Percentiles rank a stretch among this genome's conserved stretches.
Evolutionary conservation across 306 rosid species (phyloP).

Genomic region (Castanospermum australe): DNA sequence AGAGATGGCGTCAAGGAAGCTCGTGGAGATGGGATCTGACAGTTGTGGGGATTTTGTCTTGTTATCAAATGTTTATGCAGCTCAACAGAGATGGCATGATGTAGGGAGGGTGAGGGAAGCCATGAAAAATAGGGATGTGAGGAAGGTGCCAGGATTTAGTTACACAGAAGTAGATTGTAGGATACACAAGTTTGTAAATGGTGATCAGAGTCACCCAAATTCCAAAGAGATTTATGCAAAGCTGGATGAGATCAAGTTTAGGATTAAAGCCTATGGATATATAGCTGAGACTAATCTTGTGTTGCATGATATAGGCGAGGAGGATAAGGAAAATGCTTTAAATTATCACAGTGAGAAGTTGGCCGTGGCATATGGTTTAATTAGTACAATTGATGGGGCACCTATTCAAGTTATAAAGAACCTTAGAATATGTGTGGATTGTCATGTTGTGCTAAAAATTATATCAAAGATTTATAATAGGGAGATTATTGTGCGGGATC

Average conservation of each 20-base stretch:
- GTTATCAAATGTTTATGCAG: conserved; percentile 83
- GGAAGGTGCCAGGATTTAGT: conserved; percentile 81
- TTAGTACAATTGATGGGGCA: conserved; percentile 61
- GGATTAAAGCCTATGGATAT: conserved; percentile 58
- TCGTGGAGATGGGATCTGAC: conserved; percentile 80
- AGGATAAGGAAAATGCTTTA: conserved; percentile 83
- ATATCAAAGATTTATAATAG: conserved; percentile 59
- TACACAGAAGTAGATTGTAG: conserved; percentile 65
- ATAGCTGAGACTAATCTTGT: conserved; percentile 65
- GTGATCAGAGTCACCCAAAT: conserved; percentile 61
- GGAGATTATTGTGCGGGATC: conserved; percentile 82
- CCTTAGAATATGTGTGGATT: conserved; percentile 83
- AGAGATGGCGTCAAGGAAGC: conserved; percentile 61
- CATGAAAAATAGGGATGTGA: conserved; percentile 73
- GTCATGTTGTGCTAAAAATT: conserved; percentile 76
- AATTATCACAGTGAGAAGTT: conserved; percentile 86
- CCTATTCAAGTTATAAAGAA: conserved; percentile 83
- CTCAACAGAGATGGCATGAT: conserved; percentile 77
- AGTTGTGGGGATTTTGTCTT: conserved; percentile 86
- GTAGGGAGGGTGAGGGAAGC: conserved; percentile 77
- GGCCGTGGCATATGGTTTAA: conserved; percentile 86
- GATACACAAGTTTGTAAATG: conserved; percentile 73
- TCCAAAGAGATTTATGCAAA: conserved; percentile 70
- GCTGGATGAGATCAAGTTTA: conserved; percentile 79
- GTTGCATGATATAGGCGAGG: conserved; percentile 93